A percentile compares a stretch with the other conserved stretches of the same genome.
Conservation (phyloP, 257 asterid genomes). For the Linderniella brevidens region DNA sequence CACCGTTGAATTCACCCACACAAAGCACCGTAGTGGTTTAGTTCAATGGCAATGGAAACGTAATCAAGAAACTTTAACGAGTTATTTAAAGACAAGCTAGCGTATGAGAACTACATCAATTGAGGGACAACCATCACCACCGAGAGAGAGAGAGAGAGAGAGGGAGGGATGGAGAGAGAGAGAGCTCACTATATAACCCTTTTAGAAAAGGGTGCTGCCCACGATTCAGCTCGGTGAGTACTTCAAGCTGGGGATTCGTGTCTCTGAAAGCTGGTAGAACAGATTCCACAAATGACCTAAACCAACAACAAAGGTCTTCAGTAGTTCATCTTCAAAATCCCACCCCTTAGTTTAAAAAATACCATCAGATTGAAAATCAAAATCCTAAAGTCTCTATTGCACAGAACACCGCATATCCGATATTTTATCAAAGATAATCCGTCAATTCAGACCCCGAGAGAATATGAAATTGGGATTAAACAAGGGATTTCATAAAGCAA, state of each 20-base stretch:
- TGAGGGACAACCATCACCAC: too few species aligned
- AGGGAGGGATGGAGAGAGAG: slow-evolving; percentile 11
- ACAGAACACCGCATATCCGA: too few species aligned
- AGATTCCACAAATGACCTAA: slow-evolving; percentile 80
- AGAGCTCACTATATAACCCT: slow-evolving; percentile 55
- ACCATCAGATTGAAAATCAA: background rate
- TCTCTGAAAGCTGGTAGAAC: slow-evolving; percentile 53
- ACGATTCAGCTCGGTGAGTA: slow-evolving; percentile 65
- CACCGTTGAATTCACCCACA: too few species aligned
- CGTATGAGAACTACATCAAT: too few species aligned
- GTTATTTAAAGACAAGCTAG: too few species aligned
- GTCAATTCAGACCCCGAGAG: too few species aligned
- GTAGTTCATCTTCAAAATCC: background rate
- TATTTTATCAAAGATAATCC: too few species aligned
- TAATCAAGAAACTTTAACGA: too few species aligned
- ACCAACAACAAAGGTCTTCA: slow-evolving; percentile 11
- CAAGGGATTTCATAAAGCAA: too few species aligned
- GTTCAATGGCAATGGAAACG: too few species aligned
- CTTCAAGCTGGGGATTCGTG: slow-evolving; percentile 76
- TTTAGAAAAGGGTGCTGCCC: slow-evolving; percentile 77
- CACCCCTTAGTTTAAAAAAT: background rate
- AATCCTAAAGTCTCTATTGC: background rate
- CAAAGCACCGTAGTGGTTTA: too few species aligned
- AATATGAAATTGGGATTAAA: too few species aligned
- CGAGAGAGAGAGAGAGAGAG: background rate